These are phyloP conservation scores for Diaporthe caulivora DNA, from an alignment of 2,329 filamentous ascomycete genomes.

Conservation along the genomic window DNA sequence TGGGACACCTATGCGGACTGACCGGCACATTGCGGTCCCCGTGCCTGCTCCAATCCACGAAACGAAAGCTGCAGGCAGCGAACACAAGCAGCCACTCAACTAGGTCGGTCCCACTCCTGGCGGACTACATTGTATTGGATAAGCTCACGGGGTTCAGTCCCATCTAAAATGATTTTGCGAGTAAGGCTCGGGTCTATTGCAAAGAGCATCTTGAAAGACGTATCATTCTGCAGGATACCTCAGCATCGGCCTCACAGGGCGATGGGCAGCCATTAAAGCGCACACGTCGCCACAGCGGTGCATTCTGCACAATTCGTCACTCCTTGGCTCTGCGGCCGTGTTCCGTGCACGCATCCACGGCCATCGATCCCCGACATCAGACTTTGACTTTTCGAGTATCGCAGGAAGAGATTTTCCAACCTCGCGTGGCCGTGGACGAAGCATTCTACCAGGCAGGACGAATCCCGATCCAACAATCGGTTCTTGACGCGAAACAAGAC, in stretches of 20 bases:
- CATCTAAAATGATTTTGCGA: background rate
- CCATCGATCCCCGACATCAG: background rate
- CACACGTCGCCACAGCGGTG: constrained; percentile 21
- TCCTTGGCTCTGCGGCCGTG: constrained; percentile 18
- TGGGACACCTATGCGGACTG: constrained; percentile 1
- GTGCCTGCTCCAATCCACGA: background rate
- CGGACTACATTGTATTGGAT: background rate
- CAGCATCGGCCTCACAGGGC: background rate
- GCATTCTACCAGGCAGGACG: background rate
- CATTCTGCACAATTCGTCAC: background rate
- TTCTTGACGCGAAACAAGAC: constrained; percentile 12
- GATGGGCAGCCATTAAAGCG: background rate
- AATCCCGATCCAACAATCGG: background rate
- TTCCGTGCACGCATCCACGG: constrained; percentile 19
- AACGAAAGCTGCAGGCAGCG: background rate
- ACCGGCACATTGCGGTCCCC: background rate
- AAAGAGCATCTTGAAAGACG: background rate
- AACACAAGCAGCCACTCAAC: background rate
- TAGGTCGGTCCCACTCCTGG: background rate
- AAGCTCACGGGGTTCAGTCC: background rate
- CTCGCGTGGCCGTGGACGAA: background rate
- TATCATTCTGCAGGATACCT: constrained; percentile 9
- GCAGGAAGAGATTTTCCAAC: background rate
- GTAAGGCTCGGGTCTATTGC: background rate
- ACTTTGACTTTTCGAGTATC: background rate